Evolutionary conservation across 441 rosid genomes (phyloP).

Genomic region (Raphanus hybrid): DNA sequence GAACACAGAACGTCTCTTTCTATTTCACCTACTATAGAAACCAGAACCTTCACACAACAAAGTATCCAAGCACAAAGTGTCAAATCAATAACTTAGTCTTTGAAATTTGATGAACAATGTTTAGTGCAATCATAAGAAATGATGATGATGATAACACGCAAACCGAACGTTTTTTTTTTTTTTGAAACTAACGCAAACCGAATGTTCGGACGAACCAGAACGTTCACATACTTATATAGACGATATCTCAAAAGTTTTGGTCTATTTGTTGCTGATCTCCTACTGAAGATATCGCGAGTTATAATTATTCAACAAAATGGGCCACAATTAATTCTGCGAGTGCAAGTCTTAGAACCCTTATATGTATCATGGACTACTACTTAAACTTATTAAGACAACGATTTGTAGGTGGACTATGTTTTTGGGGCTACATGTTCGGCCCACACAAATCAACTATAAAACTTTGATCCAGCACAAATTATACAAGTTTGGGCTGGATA

Average conservation of each 20-base stretch:
- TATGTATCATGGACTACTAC: not conserved
- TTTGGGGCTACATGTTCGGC: not conserved
- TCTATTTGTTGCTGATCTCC: not conserved
- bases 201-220: not conserved
- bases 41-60: not conserved
- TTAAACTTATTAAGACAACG: not conserved
- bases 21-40: conserved; percentile 21
- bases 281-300: not conserved
- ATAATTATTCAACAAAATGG: not conserved
- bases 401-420: not conserved
- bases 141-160: not conserved
- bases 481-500: not conserved
- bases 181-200: not conserved
- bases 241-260: not conserved
- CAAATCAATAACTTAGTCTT: conserved; percentile 6
- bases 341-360: not conserved
- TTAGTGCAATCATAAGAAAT: not conserved
- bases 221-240: not conserved
- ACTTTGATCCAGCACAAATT: not conserved
- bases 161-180: not conserved
- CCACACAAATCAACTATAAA: not conserved
- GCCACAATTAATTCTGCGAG: not conserved
- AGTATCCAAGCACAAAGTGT: conserved; percentile 12
- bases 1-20: conserved; percentile 18
- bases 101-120: not conserved